Conservation (phyloP, 768 basidiomycete species). For the Rhodotorula babjevae region DNA sequence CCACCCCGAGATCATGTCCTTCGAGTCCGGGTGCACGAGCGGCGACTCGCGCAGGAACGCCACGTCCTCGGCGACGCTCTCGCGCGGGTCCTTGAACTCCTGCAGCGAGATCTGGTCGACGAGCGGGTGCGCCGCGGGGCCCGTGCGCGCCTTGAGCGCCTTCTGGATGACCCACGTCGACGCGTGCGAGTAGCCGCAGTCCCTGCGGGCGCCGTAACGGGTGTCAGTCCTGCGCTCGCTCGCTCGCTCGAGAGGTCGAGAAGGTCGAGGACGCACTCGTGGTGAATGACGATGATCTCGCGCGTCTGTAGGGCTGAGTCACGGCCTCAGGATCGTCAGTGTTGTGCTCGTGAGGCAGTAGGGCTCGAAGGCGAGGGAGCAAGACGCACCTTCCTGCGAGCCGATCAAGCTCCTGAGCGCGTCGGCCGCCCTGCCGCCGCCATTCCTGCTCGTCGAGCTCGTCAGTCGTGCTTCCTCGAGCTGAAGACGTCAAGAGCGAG, state of each 20-base stretch:
- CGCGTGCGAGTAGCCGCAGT: slow-evolving; percentile 22
- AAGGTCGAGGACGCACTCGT: background rate
- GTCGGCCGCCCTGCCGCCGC: slow-evolving; percentile 10
- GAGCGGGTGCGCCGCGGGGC: background rate
- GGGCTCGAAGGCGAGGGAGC: too few relatives aligned
- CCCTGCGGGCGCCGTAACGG: background rate
- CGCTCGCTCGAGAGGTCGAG: background rate
- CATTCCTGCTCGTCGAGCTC: slow-evolving; percentile 4
- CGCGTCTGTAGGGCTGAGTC: slow-evolving; percentile 1
- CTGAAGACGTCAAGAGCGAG: too few relatives aligned
- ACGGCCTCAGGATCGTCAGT: background rate
- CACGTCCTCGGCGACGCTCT: slow-evolving; percentile 13
- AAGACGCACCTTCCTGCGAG: background rate
- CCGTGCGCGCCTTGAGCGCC: slow-evolving; percentile 4
- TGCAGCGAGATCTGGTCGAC: slow-evolving; percentile 1
- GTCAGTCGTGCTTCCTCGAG: background rate
- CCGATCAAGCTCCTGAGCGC: slow-evolving; percentile 14
- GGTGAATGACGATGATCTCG: slow-evolving; percentile 17
- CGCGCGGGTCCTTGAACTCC: slow-evolving; percentile 9
- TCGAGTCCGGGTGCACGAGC: slow-evolving; percentile 10
- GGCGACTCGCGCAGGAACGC: slow-evolving; percentile 12
- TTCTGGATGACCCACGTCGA: slow-evolving; percentile 13
- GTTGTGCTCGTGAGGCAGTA: too few relatives aligned
- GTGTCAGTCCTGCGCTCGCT: too few relatives aligned
- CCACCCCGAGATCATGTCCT: slow-evolving; percentile 11